Percentiles rank a stretch among this genome's conserved stretches.
phyloP scores from a whole-genome alignment of 2,329 filamentous ascomycete genomes.

The Apiospora koreana region DNA sequence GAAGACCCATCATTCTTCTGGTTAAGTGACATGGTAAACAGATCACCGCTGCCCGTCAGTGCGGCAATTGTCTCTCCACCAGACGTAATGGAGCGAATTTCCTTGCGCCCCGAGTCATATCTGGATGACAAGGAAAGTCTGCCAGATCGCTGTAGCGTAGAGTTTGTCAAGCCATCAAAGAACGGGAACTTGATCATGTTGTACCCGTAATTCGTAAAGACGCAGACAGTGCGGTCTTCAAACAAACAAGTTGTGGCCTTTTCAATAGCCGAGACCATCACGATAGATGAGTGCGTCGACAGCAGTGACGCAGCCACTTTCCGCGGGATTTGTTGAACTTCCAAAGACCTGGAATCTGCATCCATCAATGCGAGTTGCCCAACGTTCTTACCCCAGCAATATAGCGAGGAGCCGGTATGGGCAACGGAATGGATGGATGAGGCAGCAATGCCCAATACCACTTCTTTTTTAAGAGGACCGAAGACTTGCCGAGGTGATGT shows the following conservation, averaged over 20 bases:
- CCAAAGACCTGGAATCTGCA: conserved; percentile 88
- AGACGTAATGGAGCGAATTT: conserved; percentile 75
- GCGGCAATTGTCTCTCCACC: conserved; percentile 93
- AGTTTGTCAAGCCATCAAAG: conserved; percentile 68
- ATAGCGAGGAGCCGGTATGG: conserved; percentile 78
- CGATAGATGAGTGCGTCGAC: conserved; percentile 63
- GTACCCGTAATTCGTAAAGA: conserved; percentile 95
- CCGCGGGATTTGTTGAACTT: conserved; percentile 78
- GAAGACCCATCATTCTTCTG: conserved; percentile 64
- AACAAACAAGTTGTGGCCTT: conserved; percentile 84
- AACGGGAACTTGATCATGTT: conserved; percentile 85
- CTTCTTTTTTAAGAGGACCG: conserved; percentile 85
- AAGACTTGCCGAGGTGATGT: conserved; percentile 84
- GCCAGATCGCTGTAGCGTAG: conserved; percentile 56
- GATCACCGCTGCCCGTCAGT: conserved; percentile 78
- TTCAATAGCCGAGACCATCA: conserved; percentile 84
- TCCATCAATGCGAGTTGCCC: conserved; percentile 94
- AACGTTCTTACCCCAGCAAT: conserved; percentile 93
- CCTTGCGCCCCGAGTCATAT: conserved; percentile 64
- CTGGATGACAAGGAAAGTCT: conserved; percentile 65
- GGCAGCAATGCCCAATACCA: conserved; percentile 78
- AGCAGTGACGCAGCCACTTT: conserved; percentile 88
- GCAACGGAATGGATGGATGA: conserved; percentile 91
- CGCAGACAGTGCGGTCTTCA: conserved; percentile 84
- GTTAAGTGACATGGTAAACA: conserved; percentile 82